Evolutionary conservation across 495 filamentous ascomycete genomes (phyloP), one percentile per base, ranked within the genome.

Genomic region (Neurospora africana): DNA sequence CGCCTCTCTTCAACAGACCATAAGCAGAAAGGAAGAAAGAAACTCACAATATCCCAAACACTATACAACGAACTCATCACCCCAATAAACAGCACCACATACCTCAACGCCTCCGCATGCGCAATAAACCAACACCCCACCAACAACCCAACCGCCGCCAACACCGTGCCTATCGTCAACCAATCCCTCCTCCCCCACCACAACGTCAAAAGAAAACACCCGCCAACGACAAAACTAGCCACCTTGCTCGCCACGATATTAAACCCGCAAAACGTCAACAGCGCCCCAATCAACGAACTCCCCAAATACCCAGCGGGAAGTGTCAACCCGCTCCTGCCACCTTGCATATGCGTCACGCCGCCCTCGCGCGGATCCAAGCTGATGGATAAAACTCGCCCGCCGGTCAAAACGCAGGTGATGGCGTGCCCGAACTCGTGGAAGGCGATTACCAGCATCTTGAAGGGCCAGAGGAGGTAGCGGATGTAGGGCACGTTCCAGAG

Each of bases 381-480:
- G 70, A 83, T 94, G n/a, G 88, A 90, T 71, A 92, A 87, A 44
- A 94, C 91, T 65, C 82, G 82, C 7, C 91, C 91, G 58, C 91
- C 91, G 0, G 91, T 94, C 67, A 89, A 88, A 74, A 88, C 86
- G 47, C 91, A 89, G 6, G 89, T 89, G 74, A 91, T 89, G 61
- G 91, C 91, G 82, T 94, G 91, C 38, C 89, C 87, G 79, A 93
- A 94, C 79, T 94, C 91, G 83, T 94, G 91, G 81, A 93, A 94
- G 38, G 91, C 91, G 69, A 94, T 94, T 13, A 93, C 91, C 40
- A 94, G 86, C 91, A 94, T 94, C 83, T 94, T 94, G 84, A 94
- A 94, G n/a, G 91, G 91, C 91, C 91, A 94, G 23, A 94, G 80
- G 0, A 87, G 84, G 84, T 85, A 91, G 21, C 89, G 86, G 21